Conservation (phyloP, 176 grass and related monocot genomes). For the Pontederia paniculata region DNA sequence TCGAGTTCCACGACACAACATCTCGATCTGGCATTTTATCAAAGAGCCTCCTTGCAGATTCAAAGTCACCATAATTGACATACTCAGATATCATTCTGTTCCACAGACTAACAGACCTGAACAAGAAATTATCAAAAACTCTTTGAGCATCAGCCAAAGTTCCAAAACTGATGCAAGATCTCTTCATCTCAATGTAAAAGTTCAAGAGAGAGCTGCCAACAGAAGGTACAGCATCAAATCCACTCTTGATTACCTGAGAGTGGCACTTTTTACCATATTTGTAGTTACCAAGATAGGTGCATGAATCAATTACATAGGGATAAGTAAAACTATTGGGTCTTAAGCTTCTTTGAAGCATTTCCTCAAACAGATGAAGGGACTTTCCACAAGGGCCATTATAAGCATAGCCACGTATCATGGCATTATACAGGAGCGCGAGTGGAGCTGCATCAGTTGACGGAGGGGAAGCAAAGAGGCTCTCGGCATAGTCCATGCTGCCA, state of each 20-base stretch:
- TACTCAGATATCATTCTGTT: slow-evolving; percentile 34
- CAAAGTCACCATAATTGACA: slow-evolving; percentile 5
- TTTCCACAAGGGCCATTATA: slow-evolving; percentile 22
- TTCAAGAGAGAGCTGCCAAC: slow-evolving; percentile 29
- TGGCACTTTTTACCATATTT: slow-evolving; percentile 16
- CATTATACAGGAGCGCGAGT: slow-evolving; percentile 31
- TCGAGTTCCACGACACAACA: slow-evolving; percentile 38
- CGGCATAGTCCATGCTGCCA: slow-evolving; percentile 26
- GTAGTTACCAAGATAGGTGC: slow-evolving; percentile 15
- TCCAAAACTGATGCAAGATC: not conserved
- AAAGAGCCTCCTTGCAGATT: slow-evolving; percentile 17
- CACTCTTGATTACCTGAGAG: slow-evolving; percentile 25
- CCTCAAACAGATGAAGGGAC: slow-evolving; percentile 27
- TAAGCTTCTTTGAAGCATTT: slow-evolving; percentile 27
- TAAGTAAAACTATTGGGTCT: slow-evolving; percentile 34
- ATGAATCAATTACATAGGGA: slow-evolving; percentile 28
- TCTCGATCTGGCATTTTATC: slow-evolving; percentile 32
- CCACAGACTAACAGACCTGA: slow-evolving; percentile 10
- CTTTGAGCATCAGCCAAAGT: slow-evolving; percentile 14
- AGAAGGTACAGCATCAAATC: slow-evolving; percentile 10
- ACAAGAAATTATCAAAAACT: slow-evolving; percentile 23
- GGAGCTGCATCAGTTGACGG: not conserved
- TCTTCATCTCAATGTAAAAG: slow-evolving; percentile 18
- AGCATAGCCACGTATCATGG: slow-evolving; percentile 28
- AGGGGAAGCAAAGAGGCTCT: slow-evolving; percentile 15